Evolutionary conservation across 2,329 filamentous ascomycete genomes (phyloP), one percentile per base, ranked within the genome.

Genomic region (Aspergillus texensis): DNA sequence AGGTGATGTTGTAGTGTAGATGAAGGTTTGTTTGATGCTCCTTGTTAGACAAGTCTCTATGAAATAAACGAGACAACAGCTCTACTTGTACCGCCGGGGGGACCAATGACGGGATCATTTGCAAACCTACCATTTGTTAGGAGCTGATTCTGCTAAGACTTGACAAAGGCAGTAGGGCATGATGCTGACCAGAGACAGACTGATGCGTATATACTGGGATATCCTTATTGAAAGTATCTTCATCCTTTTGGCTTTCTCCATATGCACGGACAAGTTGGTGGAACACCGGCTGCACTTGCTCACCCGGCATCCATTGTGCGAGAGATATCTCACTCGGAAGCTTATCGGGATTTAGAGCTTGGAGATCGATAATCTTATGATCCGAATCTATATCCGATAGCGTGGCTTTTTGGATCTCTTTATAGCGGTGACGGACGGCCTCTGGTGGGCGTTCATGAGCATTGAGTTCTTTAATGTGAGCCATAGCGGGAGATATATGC

Each of bases 1-100:
- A 94, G 8, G 86, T 83, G 6, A 96, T 76, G 36, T 88, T 74
- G 77, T 94, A 92, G 78, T 96, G 92, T 1, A 93, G 83, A 77
- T 96, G 91, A n/a, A 98, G 82, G 77, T 98, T 99, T 58, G 94
- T 98, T 72, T 91, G 86, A 75, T 98, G 93, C 4, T 81, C 75
- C 3, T 88, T 87, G 67, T 91, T 86, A 65, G 88, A 88, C 19
- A 96, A 85, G 75, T 96, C 91, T 57, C 86, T 85, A 78, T 96
- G 92, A 34, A 97, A 82, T 66, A 97, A 85, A 60, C 86, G 88
- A 52, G 87, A 87, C 6, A 98, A 84, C 3, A 98, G 83, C 43
- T 82, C 79, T 63, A 84, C 80, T 75, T 99, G 95, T 16, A 91
- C 82, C 6, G 80, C 72, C 19, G 86, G 84, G 5, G 93, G 89